A percentile compares a stretch with the other conserved stretches of the same genome.
These are phyloP conservation scores for Cordyceps fumosorosea DNA, from an alignment of 2,329 filamentous ascomycete species.

Conservation along the genomic window DNA sequence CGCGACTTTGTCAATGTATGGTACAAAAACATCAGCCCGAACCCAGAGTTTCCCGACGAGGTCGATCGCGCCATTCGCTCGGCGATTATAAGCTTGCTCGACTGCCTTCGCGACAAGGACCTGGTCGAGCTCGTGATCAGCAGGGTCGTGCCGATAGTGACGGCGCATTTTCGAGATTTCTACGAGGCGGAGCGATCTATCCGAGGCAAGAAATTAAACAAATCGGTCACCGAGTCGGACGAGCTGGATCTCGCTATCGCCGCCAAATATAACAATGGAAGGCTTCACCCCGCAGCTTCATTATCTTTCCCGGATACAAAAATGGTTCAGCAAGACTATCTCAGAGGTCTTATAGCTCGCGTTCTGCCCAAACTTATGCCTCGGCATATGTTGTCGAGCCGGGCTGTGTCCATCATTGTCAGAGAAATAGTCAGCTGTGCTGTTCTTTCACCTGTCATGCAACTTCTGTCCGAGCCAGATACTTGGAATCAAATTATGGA, in stretches of 20 bases:
- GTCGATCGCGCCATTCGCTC: conserved; percentile 74
- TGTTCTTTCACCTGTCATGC: conserved; percentile 76
- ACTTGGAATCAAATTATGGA: conserved; percentile 98
- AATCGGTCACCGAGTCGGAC: conserved; percentile 89
- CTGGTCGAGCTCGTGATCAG: conserved; percentile 77
- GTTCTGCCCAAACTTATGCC: conserved; percentile 73
- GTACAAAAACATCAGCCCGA: conserved; percentile 81
- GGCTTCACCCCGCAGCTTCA: conserved; percentile 78
- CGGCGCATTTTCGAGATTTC: conserved; percentile 82
- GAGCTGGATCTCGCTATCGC: conserved; percentile 94
- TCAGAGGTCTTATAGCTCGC: conserved; percentile 66
- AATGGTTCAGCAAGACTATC: conserved; percentile 78
- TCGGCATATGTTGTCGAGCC: conserved; percentile 65
- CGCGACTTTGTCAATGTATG: conserved; percentile 83
- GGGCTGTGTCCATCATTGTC: conserved; percentile 72
- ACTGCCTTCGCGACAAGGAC: conserved; percentile 69
- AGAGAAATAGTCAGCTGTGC: conserved; percentile 90
- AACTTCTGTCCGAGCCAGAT: conserved; percentile 81
- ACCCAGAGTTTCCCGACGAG: conserved; percentile 74
- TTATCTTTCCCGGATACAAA: conserved; percentile 80
- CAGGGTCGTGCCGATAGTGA: conserved; percentile 79
- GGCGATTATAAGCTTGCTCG: conserved; percentile 63
- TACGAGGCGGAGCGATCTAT: conserved; percentile 84
- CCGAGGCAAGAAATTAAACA: conserved; percentile 78
- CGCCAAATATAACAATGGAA: conserved; percentile 84